Conservation (phyloP, 495 filamentous ascomycete species). For the Xylaria bambusicola region DNA sequence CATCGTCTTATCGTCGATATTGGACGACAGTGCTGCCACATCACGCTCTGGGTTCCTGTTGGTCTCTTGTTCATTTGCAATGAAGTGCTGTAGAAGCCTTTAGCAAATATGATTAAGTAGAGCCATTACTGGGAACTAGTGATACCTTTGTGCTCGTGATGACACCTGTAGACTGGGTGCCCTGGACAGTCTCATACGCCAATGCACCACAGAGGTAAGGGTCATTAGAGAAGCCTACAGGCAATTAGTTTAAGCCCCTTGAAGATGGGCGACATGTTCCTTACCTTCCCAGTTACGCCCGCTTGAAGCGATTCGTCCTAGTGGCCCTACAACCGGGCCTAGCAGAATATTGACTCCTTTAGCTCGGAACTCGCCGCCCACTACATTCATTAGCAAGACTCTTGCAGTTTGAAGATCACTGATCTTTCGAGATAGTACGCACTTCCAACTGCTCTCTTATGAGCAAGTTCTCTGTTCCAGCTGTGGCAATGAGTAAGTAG, state of each 20-base stretch:
- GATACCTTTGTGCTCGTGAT: slow-evolving; percentile 56
- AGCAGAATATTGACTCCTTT: slow-evolving; percentile 69
- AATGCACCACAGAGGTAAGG: slow-evolving; percentile 52
- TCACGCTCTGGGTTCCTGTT: too few species aligned
- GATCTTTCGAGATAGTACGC: slow-evolving; percentile 25
- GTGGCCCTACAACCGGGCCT: slow-evolving; percentile 64
- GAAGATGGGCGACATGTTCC: neutral
- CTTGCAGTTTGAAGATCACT: neutral
- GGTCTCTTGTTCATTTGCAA: slow-evolving; percentile 67
- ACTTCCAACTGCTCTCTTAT: slow-evolving; percentile 47
- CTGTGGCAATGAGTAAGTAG: slow-evolving; percentile 39
- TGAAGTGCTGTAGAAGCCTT: slow-evolving; percentile 51
- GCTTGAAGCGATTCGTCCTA: slow-evolving; percentile 52
- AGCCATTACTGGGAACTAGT: neutral
- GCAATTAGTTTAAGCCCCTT: neutral
- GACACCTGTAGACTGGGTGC: slow-evolving; percentile 56
- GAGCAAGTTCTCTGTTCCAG: slow-evolving; percentile 58
- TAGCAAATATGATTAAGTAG: neutral
- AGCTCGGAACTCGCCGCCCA: slow-evolving; percentile 56
- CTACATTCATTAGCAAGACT: slow-evolving; percentile 8
- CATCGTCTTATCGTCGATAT: slow-evolving; percentile 67
- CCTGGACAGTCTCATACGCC: slow-evolving; percentile 47
- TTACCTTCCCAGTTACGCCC: slow-evolving; percentile 61
- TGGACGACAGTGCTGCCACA: slow-evolving; percentile 56
- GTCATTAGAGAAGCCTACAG: slow-evolving; percentile 49